A percentile compares a stretch with the other conserved stretches of the same genome.
Evolutionary conservation across 1,139 yeast species (phyloP).

Genomic region (Saccharomycopsis hybrid): DNA sequence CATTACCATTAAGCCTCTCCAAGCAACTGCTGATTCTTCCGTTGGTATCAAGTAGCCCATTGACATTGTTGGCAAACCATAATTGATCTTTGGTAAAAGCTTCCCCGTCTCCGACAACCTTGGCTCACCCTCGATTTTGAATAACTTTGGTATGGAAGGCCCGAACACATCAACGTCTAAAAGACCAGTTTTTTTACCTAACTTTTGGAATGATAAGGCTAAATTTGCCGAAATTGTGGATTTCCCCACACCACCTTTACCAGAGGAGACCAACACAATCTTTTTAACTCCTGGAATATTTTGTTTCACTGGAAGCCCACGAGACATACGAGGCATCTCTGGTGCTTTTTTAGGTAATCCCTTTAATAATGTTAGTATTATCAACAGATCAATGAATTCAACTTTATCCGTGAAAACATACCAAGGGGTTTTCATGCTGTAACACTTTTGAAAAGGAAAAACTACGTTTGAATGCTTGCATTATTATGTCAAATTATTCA

Average conservation of each 20-base stretch:
- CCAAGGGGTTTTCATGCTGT: too few relatives aligned
- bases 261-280: conserved; percentile 67
- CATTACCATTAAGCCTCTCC: conserved; percentile 87
- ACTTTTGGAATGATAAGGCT: conserved; percentile 52
- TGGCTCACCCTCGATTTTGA: conserved; percentile 62
- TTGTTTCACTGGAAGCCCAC: conserved; percentile 50
- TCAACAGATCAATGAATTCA: too few relatives aligned
- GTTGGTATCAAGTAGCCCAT: conserved; percentile 73
- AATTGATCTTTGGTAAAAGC: conserved; percentile 64
- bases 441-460: too few relatives aligned
- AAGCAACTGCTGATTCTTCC: conserved; percentile 68
- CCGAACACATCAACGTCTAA: conserved; percentile 83
- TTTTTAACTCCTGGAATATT: conserved; percentile 54
- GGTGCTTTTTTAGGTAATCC: conserved; percentile 47
- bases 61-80: conserved; percentile 80
- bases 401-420: too few relatives aligned
- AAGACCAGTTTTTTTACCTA: conserved; percentile 58
- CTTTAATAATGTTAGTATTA: conserved; percentile 18
- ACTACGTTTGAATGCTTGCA: too few relatives aligned
- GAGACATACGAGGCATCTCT: conserved; percentile 36
- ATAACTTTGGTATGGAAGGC: conserved; percentile 69
- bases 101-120: conserved; percentile 49
- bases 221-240: conserved; percentile 54
- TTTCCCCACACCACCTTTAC: conserved; percentile 74
- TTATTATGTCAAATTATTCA: too few relatives aligned